Conservation (phyloP, 1,139 yeast species). For the Candida glucosophila region DNA sequence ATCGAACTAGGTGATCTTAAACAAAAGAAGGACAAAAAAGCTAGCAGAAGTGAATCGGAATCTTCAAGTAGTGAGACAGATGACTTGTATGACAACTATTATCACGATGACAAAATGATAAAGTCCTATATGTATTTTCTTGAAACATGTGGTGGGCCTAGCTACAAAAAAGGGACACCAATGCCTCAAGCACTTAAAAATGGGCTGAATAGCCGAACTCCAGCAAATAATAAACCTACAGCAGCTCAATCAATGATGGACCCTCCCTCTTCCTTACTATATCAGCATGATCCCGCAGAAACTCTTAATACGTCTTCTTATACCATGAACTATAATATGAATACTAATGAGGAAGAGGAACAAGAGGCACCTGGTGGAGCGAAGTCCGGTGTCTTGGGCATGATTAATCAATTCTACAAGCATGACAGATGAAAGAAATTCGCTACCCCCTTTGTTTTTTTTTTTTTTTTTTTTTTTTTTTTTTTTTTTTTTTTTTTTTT, state of each 20-base stretch:
- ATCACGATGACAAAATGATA: constrained; percentile 82
- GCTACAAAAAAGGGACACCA: constrained; percentile 2
- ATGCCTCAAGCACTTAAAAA: too few species aligned
- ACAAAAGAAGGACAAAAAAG: constrained; percentile 3
- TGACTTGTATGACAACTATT: constrained; percentile 15
- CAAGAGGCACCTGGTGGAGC: constrained; percentile 17
- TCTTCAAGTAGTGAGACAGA: constrained; percentile 22
- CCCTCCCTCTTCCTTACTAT: constrained; percentile 5
- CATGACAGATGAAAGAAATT: constrained; percentile 38
- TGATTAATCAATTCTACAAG: constrained; percentile 76
- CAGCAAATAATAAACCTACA: too few species aligned
- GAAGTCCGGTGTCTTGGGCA: constrained; percentile 67
- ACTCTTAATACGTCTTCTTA: constrained; percentile 1
- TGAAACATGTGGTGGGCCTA: constrained; percentile 55
- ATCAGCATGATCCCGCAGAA: constrained; percentile 3
- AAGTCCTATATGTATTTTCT: constrained; percentile 81
- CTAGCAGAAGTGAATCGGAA: constrained; percentile 5
- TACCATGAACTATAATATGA: constrained; percentile 17
- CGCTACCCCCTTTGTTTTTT: too few species aligned
- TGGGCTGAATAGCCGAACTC: too few species aligned
- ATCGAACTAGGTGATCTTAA: constrained; percentile 9
- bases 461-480: too few species aligned
- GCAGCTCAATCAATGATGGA: too few species aligned
- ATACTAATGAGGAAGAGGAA: constrained; percentile 25
- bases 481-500: too few species aligned